Conservation (phyloP, 306 rosid species). For the Inga leiocalycina region DNA sequence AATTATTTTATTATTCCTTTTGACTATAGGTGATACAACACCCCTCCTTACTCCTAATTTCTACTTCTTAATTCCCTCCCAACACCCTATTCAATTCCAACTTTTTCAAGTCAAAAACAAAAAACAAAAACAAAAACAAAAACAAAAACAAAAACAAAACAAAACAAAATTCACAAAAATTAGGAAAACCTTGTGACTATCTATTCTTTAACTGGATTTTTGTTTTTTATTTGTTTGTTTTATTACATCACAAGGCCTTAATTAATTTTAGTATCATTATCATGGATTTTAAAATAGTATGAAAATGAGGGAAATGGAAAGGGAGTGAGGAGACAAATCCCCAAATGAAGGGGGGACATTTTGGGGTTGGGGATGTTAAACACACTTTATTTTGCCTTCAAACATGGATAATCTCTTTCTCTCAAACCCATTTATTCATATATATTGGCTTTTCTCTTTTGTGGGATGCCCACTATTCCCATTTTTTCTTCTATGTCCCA, state of each 20-base stretch:
- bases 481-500: neutral
- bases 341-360: constrained; percentile 46
- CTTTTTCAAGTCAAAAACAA: neutral
- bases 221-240: too few relatives aligned
- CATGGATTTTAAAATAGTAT: neutral
- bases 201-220: neutral
- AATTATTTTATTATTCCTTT: neutral
- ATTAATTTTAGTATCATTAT: neutral
- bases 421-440: neutral
- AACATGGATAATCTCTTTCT: neutral
- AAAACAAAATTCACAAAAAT: neutral
- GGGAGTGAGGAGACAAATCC: constrained; percentile 45
- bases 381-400: neutral
- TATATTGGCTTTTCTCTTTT: neutral
- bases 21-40: constrained; percentile 12
- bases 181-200: neutral
- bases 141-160: too few relatives aligned
- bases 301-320: neutral
- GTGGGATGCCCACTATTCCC: neutral
- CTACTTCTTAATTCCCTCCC: neutral
- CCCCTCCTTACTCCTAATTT: neutral
- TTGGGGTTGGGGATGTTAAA: constrained; percentile 31
- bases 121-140: too few relatives aligned
- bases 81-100: neutral
- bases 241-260: neutral